Percentiles rank a stretch among this genome's conserved stretches.
Evolutionary conservation across 768 basidiomycete genomes (phyloP).

Genomic region (Leccinellum rugosiceps): DNA sequence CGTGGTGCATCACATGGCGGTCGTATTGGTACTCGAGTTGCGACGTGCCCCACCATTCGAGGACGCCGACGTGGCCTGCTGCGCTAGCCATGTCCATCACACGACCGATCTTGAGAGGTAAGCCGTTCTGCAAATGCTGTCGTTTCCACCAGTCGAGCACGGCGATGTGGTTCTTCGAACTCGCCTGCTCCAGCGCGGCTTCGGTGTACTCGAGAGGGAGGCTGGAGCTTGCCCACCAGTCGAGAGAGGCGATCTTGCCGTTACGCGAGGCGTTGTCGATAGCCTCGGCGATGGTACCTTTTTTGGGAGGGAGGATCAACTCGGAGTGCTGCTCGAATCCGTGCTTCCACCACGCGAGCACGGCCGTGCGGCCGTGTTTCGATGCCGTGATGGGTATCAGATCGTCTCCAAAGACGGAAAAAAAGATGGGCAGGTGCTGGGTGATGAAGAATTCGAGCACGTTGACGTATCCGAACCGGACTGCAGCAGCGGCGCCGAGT

Average conservation of each 20-base stretch:
- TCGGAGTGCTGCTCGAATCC: conserved; percentile 59
- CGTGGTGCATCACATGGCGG: conserved; percentile 69
- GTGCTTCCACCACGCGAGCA: conserved; percentile 83
- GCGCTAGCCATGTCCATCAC: conserved; percentile 85
- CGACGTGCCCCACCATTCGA: conserved; percentile 85
- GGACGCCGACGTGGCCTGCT: conserved; percentile 68
- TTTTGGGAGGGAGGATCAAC: conserved; percentile 52
- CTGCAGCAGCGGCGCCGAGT: conserved; percentile 60
- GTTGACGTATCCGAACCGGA: conserved; percentile 74
- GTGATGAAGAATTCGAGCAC: conserved; percentile 73
- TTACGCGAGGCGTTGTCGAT: conserved; percentile 77
- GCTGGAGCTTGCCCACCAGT: conserved; percentile 78
- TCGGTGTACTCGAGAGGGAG: conserved; percentile 73
- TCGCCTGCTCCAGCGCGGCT: conserved; percentile 75
- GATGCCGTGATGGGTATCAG: conserved; percentile 78
- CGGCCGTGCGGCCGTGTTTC: conserved; percentile 63
- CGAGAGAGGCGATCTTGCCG: conserved; percentile 69
- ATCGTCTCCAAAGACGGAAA: conserved; percentile 59
- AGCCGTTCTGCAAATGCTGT: conserved; percentile 43
- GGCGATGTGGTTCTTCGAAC: conserved; percentile 69
- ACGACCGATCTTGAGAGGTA: conserved; percentile 77
- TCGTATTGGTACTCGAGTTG: conserved; percentile 79
- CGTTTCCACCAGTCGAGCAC: conserved; percentile 84
- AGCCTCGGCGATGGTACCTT: conserved; percentile 58
- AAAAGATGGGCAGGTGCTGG: conserved; percentile 62